Conservation (phyloP, 805 yeast genomes). For the Ogataea populi-albae region DNA sequence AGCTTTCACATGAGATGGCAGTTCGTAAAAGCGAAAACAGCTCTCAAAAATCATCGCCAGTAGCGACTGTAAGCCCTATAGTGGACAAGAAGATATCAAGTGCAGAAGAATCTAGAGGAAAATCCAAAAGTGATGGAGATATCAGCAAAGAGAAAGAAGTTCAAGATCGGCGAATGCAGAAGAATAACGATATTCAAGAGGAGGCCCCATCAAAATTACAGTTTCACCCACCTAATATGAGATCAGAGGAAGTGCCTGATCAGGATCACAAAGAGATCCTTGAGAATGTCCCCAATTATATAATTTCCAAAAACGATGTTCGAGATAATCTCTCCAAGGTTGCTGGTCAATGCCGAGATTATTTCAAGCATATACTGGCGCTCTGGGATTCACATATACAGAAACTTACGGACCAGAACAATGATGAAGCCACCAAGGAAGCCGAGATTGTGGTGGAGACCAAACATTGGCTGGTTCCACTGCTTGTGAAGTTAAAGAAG, state of each 20-base stretch:
- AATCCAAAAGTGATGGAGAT: conserved; percentile 2
- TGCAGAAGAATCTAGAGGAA: background rate
- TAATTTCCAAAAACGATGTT: conserved; percentile 34
- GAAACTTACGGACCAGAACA: conserved; percentile 9
- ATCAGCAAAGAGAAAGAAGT: background rate
- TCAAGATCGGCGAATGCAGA: too few species aligned
- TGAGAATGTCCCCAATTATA: too few species aligned
- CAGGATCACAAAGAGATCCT: too few species aligned
- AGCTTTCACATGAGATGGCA: too few species aligned
- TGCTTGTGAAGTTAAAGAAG: conserved; percentile 53
- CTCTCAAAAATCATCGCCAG: background rate
- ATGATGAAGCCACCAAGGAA: conserved; percentile 14
- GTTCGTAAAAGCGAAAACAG: background rate
- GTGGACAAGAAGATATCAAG: background rate
- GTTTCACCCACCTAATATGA: background rate
- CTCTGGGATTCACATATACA: conserved; percentile 34
- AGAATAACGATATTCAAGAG: too few species aligned
- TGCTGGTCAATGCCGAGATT: conserved; percentile 43
- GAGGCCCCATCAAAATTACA: background rate
- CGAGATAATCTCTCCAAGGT: conserved; percentile 32
- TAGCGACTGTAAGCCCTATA: background rate
- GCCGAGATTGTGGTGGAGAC: conserved; percentile 41
- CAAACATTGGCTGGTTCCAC: conserved; percentile 46
- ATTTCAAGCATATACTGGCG: conserved; percentile 40
- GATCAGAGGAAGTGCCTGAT: background rate